These are phyloP conservation scores for Pythium folliculosum DNA, from an alignment of 352 stramenopile genomes.

Conservation along the genomic window DNA sequence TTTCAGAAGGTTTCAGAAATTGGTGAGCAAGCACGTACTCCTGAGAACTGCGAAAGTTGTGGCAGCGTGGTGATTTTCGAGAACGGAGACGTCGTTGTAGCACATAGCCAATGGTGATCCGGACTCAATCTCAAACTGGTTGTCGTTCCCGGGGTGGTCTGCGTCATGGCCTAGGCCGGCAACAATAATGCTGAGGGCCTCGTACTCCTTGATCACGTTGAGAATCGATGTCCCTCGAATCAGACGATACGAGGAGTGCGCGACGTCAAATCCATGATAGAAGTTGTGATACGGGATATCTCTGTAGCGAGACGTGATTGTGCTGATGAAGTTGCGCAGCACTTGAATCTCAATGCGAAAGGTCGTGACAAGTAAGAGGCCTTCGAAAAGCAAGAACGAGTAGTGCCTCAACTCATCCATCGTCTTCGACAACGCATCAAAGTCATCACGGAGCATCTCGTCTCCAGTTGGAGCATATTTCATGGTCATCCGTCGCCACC, in stretches of 20 bases:
- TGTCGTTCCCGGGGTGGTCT: constrained; percentile 89
- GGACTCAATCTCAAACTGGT: constrained; percentile 88
- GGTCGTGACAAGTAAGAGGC: constrained; percentile 56
- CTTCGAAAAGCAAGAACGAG: constrained; percentile 64
- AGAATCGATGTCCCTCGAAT: constrained; percentile 55
- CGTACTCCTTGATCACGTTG: constrained; percentile 69
- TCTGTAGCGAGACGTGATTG: constrained; percentile 59
- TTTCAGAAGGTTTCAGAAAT: neutral
- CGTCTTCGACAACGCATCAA: constrained; percentile 64
- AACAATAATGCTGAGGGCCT: constrained; percentile 80
- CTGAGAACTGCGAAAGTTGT: constrained; percentile 69
- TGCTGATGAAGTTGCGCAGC: constrained; percentile 57
- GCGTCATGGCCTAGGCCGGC: constrained; percentile 84
- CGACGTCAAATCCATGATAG: constrained; percentile 84
- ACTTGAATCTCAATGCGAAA: constrained; percentile 61
- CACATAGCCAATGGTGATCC: constrained; percentile 74
- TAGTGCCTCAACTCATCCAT: constrained; percentile 58
- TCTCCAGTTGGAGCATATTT: constrained; percentile 35
- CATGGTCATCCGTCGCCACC: constrained; percentile 61
- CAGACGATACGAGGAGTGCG: constrained; percentile 62
- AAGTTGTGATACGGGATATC: constrained; percentile 86
- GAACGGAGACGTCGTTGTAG: constrained; percentile 90
- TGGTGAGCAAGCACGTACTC: constrained; percentile 22
- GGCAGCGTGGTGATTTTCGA: constrained; percentile 88
- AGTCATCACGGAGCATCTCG: constrained; percentile 54